Evolutionary conservation across 1,284 basidiomycete species (phyloP).

Genomic region (Tilletia setariae): DNA sequence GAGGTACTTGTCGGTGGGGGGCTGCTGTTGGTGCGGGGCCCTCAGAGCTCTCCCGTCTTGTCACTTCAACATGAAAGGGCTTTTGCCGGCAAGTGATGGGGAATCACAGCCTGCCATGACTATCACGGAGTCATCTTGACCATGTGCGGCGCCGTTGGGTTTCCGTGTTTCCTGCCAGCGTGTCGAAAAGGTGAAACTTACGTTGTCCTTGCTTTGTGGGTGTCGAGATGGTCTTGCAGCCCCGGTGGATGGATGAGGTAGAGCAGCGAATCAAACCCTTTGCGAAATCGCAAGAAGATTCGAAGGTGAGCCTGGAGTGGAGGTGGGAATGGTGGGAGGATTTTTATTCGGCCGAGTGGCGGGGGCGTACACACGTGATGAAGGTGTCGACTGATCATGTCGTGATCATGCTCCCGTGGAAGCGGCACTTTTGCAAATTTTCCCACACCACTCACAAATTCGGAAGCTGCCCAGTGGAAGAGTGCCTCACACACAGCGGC

Average conservation of each 20-base stretch:
- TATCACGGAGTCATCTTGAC: slow-evolving; percentile 13
- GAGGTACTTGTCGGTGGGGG: too few relatives aligned
- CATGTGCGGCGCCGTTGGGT: not conserved
- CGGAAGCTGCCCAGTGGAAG: too few relatives aligned
- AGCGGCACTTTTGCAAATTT: not conserved
- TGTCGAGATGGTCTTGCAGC: not conserved
- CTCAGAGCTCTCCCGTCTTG: slow-evolving; percentile 17
- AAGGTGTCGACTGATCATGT: not conserved
- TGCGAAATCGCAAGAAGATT: not conserved
- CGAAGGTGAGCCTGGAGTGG: not conserved
- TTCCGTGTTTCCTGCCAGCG: not conserved
- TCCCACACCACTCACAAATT: slow-evolving; percentile 2
- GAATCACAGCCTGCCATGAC: slow-evolving; percentile 1
- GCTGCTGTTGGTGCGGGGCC: slow-evolving; percentile 3
- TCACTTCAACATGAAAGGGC: slow-evolving; percentile 12
- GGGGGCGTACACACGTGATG: not conserved
- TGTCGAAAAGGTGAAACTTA: not conserved
- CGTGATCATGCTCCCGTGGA: too few relatives aligned
- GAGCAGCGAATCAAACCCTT: not conserved
- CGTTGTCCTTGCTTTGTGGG: not conserved
- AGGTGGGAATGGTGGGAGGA: not conserved
- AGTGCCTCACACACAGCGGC: too few relatives aligned
- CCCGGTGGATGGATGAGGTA: slow-evolving; percentile 9
- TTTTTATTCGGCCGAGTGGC: not conserved
- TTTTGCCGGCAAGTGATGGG: not conserved